Evolutionary conservation across 73 alveolate genomes (phyloP), one percentile per base, ranked within the genome.

Genomic region (Blepharisma stoltei): DNA sequence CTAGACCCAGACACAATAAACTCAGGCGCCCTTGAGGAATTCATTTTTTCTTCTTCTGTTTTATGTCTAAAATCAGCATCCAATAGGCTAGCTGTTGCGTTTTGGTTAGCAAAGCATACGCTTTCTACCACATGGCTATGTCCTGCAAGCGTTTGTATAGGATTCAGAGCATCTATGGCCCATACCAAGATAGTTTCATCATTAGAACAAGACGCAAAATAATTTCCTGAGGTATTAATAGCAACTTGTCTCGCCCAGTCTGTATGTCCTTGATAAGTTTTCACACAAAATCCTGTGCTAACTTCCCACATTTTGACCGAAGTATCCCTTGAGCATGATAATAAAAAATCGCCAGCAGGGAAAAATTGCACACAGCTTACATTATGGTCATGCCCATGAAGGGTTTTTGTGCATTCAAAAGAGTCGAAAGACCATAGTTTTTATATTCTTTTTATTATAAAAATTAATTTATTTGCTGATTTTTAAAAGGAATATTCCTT

Each of bases 371-470:
- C 91, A 55, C 89, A 83, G 76, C 93, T 78, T 5, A 95, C 97
- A 32, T 90, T 83, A 91, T 95, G 99, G 46, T 95, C 99, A 80
- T 95, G 99, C 21, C 98, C 99, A 55, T 90, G 73, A 20, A 95
- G 91, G 20, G 99, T 95, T 69, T 87, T 85, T 23, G 71, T 82
- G 11, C 92, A 93, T n/a, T 87, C 70, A 78, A 78, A 76, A 52
- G 85, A 82, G 76, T 91, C 82, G 38, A 93, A 78, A 79, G 89
- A 89, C 99, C 99, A 95, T 23, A 95, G 66, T 71, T 93, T 93
- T n/a, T n/a, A n/a, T n/a, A n/a, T n/a, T n/a, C n/a, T n/a, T n/a
- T n/a, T n/a, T n/a, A n/a, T n/a, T n/a, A n/a, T n/a, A n/a, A n/a
- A n/a, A n/a, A n/a, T n/a, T n/a, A n/a, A n/a, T n/a, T n/a, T n/a